phyloP scores from a whole-genome alignment of 2,329 filamentous ascomycete species.

The Metarhizium guizhouense region DNA sequence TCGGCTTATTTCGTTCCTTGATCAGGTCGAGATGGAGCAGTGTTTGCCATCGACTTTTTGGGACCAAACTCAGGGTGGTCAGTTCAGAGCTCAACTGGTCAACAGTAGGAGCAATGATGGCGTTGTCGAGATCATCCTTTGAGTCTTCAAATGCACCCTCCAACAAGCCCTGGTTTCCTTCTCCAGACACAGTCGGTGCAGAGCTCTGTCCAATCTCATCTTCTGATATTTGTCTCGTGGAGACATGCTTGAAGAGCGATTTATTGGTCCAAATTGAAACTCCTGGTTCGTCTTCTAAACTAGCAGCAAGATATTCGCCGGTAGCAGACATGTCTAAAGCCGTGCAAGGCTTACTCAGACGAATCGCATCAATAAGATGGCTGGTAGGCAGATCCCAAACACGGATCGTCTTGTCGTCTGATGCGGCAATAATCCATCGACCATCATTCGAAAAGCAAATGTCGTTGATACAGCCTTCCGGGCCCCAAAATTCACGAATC shows the following conservation, averaged over 20 bases:
- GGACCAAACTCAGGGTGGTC: constrained; percentile 81
- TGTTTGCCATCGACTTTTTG: constrained; percentile 89
- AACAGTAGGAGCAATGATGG: constrained; percentile 44
- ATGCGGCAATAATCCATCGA: constrained; percentile 84
- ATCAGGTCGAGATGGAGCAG: constrained; percentile 87
- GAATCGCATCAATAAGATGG: constrained; percentile 88
- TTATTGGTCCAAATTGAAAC: constrained; percentile 97
- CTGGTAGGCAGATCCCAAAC: constrained; percentile 95
- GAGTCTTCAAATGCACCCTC: constrained; percentile 64
- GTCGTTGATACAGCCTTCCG: constrained; percentile 63
- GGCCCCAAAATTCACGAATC: constrained; percentile 88
- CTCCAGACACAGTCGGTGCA: constrained; percentile 70
- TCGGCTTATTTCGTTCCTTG: constrained; percentile 88
- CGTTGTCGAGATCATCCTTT: constrained; percentile 42
- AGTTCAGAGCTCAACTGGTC: constrained; percentile 78
- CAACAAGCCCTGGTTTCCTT: constrained; percentile 66
- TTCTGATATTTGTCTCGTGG: constrained; percentile 77
- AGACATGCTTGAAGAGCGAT: constrained; percentile 79
- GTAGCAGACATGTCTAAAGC: constrained; percentile 81
- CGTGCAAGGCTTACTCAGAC: constrained; percentile 68
- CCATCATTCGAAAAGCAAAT: constrained; percentile 88
- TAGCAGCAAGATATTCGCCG: constrained; percentile 89
- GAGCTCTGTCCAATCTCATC: constrained; percentile 57
- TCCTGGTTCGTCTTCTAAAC: constrained; percentile 71
- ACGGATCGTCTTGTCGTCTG: constrained; percentile 69